Conservation (phyloP, 306 rosid species). For the Hippophae gyantsensis region DNA sequence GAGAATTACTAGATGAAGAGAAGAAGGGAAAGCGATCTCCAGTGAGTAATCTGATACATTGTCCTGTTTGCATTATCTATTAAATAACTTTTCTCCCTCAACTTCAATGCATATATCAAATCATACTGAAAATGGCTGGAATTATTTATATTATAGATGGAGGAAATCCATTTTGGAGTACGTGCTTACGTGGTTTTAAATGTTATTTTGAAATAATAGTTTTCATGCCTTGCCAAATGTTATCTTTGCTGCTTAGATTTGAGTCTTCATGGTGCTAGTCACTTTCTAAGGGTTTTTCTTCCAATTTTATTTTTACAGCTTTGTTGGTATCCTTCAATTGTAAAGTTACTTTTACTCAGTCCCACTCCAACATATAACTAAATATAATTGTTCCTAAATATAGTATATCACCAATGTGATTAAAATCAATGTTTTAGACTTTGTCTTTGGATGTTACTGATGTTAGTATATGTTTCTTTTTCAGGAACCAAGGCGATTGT, state of each 20-base stretch:
- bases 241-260: no score
- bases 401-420: no score
- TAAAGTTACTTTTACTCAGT: no score
- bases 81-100: background rate
- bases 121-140: background rate
- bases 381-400: no score
- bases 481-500: conserved; percentile 64
- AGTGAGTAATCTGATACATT: conserved; percentile 41
- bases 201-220: background rate
- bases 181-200: background rate
- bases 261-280: no score
- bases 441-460: no score
- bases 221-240: background rate
- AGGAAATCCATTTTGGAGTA: conserved; percentile 4
- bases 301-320: no score
- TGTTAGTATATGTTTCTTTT: conserved; percentile 9
- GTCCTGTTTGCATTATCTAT: conserved; percentile 8
- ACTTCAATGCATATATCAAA: background rate
- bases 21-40: conserved; percentile 52
- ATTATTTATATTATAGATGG: conserved; percentile 10
- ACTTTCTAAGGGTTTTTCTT: no score
- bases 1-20: conserved; percentile 73
- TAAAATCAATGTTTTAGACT: no score
- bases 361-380: no score
- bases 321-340: no score